Base-by-base conservation (phyloP, 805 yeast genomes). In the Teunomyces aglyptinius region DNA sequence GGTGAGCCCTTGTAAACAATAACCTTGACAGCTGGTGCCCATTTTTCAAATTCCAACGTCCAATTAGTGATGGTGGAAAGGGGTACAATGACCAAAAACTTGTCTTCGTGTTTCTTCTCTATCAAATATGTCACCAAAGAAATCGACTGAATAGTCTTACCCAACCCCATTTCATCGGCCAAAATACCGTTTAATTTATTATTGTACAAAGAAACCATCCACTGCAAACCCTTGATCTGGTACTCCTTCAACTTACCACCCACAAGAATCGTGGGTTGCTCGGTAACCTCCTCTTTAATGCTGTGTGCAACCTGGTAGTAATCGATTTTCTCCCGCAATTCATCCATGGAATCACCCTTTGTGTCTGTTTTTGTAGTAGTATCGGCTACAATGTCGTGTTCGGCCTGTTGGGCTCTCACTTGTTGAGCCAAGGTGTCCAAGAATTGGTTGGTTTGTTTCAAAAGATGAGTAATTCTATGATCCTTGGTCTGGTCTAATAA, bases 401-500 rank as follows among this genome's bases (percentile, higher is more conserved):
- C 86, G 36, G 71, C 73, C 62, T 87, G 95, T 63, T 87, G 95
- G 29, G 77, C 86, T 60, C 76, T 81, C 13, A 87, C 96, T 13
- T 91, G 90, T 59, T 82, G 82, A 3, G 94, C 85, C 61, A 87
- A 76, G 27, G 91, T 78, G 54, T 83, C 89, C 69, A 87, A 80
- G 67, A 87, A 87, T 12, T 77, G 67, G 63, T 87, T 87, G 7
- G 96, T 87, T 64, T 87, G 96, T 59, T 76, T 85, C 62, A 87
- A 77, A 63, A 87, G 75, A 66, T 87, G 95, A 1, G 94, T 86
- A 56, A 87, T 84, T 78, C 96, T 81, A 35, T 89, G 86, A 68
- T 87, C 96, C 63, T 87, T 87, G 3, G 96, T 87, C 66, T 86
- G 90, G 63, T 87, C 94, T 63, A 87, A 76, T 59, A 87, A 77